Evolutionary conservation across 768 basidiomycete species (phyloP).

Genomic region (Lentinula boryana): DNA sequence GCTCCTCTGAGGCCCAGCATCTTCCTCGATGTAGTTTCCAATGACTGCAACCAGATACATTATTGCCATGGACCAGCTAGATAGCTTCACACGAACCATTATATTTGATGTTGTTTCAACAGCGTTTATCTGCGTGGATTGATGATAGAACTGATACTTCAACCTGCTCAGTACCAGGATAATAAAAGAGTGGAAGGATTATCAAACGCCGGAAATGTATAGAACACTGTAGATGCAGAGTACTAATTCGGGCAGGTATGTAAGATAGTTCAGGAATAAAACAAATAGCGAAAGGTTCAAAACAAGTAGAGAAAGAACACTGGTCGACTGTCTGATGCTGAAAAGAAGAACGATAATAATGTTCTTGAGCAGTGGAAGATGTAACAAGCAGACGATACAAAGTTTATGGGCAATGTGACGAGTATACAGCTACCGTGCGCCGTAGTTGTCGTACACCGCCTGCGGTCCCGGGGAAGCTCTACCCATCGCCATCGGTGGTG

Average conservation of each 20-base stretch:
- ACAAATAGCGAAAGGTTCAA: not conserved
- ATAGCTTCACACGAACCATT: too few relatives aligned
- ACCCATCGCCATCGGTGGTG: slow-evolving; percentile 30
- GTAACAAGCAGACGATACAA: not conserved
- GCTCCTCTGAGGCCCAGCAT: too few relatives aligned
- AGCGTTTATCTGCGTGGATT: too few relatives aligned
- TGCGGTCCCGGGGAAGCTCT: slow-evolving; percentile 42
- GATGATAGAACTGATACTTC: not conserved
- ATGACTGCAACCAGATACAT: not conserved
- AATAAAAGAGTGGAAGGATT: not conserved
- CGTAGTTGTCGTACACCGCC: slow-evolving; percentile 32
- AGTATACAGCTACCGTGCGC: slow-evolving; percentile 17
- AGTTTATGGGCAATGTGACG: not conserved
- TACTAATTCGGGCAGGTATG: slow-evolving; percentile 1
- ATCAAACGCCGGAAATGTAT: not conserved
- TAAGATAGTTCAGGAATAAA: not conserved
- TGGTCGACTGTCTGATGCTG: not conserved
- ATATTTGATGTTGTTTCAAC: too few relatives aligned
- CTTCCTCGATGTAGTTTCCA: too few relatives aligned
- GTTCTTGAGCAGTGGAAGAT: not conserved
- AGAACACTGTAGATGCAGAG: not conserved
- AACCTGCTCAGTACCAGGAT: not conserved
- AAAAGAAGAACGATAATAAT: not conserved
- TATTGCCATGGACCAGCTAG: not conserved
- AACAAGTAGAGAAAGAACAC: not conserved